Base-by-base conservation (phyloP, 2,329 filamentous ascomycete genomes). In the Aspergillus unguis region DNA sequence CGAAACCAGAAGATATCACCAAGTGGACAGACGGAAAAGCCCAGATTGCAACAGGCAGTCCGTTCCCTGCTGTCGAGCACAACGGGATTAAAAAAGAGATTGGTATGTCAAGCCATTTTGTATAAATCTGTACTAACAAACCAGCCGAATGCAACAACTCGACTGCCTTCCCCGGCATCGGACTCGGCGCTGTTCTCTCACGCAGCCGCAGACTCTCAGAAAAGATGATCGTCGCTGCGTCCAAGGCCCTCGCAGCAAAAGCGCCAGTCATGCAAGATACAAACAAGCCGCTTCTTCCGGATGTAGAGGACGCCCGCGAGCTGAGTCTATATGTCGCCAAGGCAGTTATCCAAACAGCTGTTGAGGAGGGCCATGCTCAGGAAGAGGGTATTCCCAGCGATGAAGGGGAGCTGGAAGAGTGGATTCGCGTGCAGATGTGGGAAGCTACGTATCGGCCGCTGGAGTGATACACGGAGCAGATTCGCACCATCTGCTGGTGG, bases 101-200 rank as follows among this genome's bases (percentile, higher is more conserved):
- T 17, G 76, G 78, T 80, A 64, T 63, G 72, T 65, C 2, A 8
- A 17, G 17, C 1, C 17, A 1, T 17, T 1, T 17, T 1, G 1
- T 17, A 17, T 17, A 17, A 17, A 17, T 17, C 17, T 17, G 17
- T 17, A 40, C 31, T 53, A 68, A 71, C 56, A 74, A 80, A 9
- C 9, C 33, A 64, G 89, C 89, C 26, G 90, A 95, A 70, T 95
- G 91, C 74, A 95, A 95, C 74, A 95, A 95, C 72, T 87, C 85
- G 1, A 88, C 88, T 32, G 87, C 87, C 11, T 95, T 95, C 69
- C 90, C 90, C 0, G 90, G 90, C 0, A 92, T 95, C 53, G 90
- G 90, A 0, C 84, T 95, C 1, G 91, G 90, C 8, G 82, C 82
- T 6, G 82, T 96, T 0, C 80, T 95, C 1, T 85, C 80, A 27